These are phyloP conservation scores for Fraxinus angustifolia DNA, from an alignment of 305 asterid genomes.

Conservation along the genomic window DNA sequence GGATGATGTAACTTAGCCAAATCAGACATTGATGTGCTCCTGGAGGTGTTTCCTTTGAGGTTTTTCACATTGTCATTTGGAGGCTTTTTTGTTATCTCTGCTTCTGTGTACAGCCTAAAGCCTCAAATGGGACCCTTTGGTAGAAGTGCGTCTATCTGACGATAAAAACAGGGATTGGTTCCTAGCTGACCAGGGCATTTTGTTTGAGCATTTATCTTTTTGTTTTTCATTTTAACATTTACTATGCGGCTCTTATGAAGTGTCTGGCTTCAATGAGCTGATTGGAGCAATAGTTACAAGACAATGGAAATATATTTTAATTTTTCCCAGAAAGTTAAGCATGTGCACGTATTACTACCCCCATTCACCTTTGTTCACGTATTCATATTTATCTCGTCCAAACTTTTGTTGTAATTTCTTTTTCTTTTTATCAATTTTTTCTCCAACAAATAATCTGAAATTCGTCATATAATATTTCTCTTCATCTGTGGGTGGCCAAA, in stretches of 20 bases:
- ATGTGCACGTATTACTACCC: not conserved
- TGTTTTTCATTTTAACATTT: not conserved
- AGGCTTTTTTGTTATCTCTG: conserved; percentile 11
- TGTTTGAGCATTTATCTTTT: not conserved
- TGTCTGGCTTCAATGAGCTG: not conserved
- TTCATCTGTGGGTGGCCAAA: not conserved
- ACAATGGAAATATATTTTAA: not conserved
- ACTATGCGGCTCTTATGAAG: not conserved
- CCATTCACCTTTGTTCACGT: not conserved
- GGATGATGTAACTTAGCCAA: conserved; percentile 50
- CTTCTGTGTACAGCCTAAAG: conserved; percentile 21
- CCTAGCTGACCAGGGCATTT: conserved; percentile 27
- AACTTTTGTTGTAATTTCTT: not conserved
- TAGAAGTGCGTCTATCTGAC: conserved; percentile 39
- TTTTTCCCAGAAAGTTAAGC: not conserved
- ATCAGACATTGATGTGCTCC: conserved; percentile 48
- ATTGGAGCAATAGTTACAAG: not conserved
- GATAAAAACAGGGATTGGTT: conserved; percentile 30
- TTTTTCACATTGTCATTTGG: conserved; percentile 24
- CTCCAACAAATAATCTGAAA: conserved; percentile 2
- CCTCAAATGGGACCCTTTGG: conserved; percentile 27
- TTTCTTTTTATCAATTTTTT: not conserved
- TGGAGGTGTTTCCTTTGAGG: conserved; percentile 17
- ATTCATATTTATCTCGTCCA: not conserved
- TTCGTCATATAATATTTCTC: not conserved